Conservation (phyloP, 345 rosid genomes). For the Populus simonii region DNA sequence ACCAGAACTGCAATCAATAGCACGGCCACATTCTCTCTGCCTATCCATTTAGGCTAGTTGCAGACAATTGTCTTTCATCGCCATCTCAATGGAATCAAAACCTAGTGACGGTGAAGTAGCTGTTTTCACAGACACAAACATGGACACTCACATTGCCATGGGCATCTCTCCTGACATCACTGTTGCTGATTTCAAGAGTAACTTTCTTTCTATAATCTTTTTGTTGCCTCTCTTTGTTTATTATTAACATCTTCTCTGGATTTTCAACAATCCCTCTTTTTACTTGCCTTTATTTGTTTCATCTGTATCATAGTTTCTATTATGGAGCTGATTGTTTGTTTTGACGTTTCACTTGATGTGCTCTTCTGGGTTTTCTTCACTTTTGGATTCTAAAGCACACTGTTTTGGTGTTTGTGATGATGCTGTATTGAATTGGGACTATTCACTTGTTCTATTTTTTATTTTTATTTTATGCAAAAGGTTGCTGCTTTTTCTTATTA, state of each 20-base stretch:
- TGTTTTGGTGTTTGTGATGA: not conserved
- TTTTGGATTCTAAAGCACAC: not conserved
- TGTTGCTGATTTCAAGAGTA: conserved; percentile 51
- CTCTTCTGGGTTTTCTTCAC: not conserved
- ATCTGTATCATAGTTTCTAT: no score
- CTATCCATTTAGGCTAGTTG: not conserved
- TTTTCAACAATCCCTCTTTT: not conserved
- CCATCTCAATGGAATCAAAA: not conserved
- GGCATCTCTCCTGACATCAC: conserved; percentile 44
- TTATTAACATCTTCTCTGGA: not conserved
- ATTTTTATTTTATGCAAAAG: not conserved
- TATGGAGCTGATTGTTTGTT: no score
- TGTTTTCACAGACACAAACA: conserved; percentile 51
- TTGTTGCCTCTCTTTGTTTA: not conserved
- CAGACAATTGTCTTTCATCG: not conserved
- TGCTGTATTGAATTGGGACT: not conserved
- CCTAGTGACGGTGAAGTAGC: conserved; percentile 32
- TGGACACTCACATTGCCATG: conserved; percentile 59
- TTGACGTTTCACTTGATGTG: not conserved
- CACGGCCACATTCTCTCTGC: not conserved
- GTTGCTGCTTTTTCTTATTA: not conserved
- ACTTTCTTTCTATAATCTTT: conserved; percentile 1
- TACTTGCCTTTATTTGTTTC: not conserved
- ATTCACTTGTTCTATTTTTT: not conserved
- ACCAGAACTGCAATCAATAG: not conserved